phyloP scores from a whole-genome alignment of 2,329 filamentous ascomycete species.

The Pezicula neosporulosa region DNA sequence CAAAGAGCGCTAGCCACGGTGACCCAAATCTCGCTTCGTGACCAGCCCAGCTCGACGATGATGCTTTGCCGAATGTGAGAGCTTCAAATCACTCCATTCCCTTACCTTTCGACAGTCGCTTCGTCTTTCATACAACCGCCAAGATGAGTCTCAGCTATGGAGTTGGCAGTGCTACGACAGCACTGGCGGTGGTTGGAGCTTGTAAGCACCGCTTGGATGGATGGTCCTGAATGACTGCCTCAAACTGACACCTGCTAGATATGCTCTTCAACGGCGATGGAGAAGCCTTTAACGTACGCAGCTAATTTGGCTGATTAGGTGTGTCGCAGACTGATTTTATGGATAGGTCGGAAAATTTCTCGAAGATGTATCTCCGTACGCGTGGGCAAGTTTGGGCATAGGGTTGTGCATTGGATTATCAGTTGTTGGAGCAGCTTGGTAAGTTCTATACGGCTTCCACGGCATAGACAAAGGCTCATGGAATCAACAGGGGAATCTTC shows the following conservation, averaged over 20 bases:
- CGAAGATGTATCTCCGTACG: conserved; percentile 89
- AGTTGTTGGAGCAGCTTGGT: conserved; percentile 97
- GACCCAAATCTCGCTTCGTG: conserved; percentile 1
- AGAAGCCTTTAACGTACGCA: conserved; percentile 85
- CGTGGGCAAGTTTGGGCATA: conserved; percentile 89
- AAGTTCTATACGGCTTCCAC: conserved; percentile 22
- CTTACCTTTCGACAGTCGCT: background rate
- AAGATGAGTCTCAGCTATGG: conserved; percentile 73
- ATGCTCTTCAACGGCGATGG: conserved; percentile 98
- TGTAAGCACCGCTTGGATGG: conserved; percentile 58
- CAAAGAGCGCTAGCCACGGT: conserved; percentile 9
- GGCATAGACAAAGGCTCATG: conserved; percentile 6
- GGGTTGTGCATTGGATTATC: conserved; percentile 93
- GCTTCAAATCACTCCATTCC: conserved; percentile 9
- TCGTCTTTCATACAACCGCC: conserved; percentile 14
- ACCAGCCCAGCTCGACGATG: background rate
- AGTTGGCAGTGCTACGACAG: conserved; percentile 62
- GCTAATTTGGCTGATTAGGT: background rate
- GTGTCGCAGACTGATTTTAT: conserved; percentile 21
- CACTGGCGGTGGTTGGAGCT: conserved; percentile 70
- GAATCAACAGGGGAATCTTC: conserved; percentile 81
- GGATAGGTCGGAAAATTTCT: conserved; percentile 84
- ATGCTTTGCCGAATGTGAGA: conserved; percentile 1
- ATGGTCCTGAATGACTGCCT: conserved; percentile 3
- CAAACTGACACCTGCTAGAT: conserved; percentile 54